A percentile compares a stretch with the other conserved stretches of the same genome.
Conservation (phyloP, 2,329 filamentous ascomycete genomes). For the Aspergillus amoenus region DNA sequence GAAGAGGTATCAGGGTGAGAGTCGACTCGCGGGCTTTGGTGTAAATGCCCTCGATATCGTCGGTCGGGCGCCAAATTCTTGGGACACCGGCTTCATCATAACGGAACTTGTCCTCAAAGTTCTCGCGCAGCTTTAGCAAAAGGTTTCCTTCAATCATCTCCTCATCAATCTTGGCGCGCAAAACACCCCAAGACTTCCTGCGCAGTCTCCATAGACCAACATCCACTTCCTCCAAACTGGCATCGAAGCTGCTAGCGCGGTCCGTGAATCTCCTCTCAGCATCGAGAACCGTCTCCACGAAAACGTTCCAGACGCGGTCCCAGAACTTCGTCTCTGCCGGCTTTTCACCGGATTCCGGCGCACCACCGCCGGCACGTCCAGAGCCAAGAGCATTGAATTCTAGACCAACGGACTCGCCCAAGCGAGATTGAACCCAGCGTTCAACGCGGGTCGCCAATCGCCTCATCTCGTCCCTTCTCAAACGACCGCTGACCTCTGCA, state of each 20-base stretch:
- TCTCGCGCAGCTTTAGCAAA: constrained; percentile 89
- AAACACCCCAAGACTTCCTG: constrained; percentile 89
- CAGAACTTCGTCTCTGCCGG: constrained; percentile 82
- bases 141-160: constrained; percentile 98
- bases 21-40: constrained; percentile 91
- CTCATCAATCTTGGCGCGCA: constrained; percentile 89
- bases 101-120: constrained; percentile 98
- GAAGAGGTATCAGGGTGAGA: constrained; percentile 81
- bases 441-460: constrained; percentile 87
- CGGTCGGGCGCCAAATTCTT: constrained; percentile 91
- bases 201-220: constrained; percentile 89
- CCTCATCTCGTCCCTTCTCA: constrained; percentile 95
- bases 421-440: constrained; percentile 84
- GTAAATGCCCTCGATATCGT: constrained; percentile 96
- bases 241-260: constrained; percentile 89
- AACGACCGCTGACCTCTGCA: constrained; percentile 77
- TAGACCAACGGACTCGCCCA: constrained; percentile 82
- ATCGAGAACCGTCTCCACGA: constrained; percentile 77
- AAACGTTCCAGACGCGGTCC: constrained; percentile 91
- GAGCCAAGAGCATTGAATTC: constrained; percentile 97
- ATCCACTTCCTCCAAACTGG: constrained; percentile 85
- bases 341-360: constrained; percentile 74
- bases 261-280: constrained; percentile 84
- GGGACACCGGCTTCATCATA: constrained; percentile 95
- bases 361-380: constrained; percentile 77